These are phyloP conservation scores for Taphrina communis DNA, from an alignment of 1,139 yeast species.

Conservation along the genomic window DNA sequence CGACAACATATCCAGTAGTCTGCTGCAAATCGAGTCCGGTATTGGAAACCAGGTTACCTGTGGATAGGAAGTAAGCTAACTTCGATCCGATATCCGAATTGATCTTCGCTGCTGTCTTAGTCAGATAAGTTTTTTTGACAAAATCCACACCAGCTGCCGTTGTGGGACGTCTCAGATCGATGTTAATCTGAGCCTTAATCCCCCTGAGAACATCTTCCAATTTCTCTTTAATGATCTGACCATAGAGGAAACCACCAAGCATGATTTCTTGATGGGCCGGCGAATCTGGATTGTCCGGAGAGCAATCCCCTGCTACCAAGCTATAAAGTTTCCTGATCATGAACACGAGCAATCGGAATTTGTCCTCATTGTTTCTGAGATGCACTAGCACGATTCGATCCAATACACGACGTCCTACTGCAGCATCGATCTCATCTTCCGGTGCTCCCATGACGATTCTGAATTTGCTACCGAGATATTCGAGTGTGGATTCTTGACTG, in stretches of 20 bases:
- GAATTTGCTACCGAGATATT: slow-evolving; percentile 93
- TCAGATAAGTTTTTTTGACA: slow-evolving; percentile 79
- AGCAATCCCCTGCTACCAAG: slow-evolving; percentile 93
- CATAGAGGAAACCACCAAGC: slow-evolving; percentile 93
- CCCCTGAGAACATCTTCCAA: slow-evolving; percentile 86
- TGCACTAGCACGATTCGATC: slow-evolving; percentile 88
- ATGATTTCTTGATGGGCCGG: slow-evolving; percentile 98
- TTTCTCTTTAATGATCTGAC: slow-evolving; percentile 95
- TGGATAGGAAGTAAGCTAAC: slow-evolving; percentile 88
- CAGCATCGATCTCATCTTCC: slow-evolving; percentile 84
- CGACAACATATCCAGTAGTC: slow-evolving; percentile 97
- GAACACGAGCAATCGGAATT: slow-evolving; percentile 82
- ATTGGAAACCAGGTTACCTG: slow-evolving; percentile 96
- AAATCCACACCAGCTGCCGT: slow-evolving; percentile 78
- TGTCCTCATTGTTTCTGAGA: slow-evolving; percentile 71
- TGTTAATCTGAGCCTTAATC: slow-evolving; percentile 73
- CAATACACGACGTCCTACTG: slow-evolving; percentile 86
- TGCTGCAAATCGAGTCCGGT: slow-evolving; percentile 98
- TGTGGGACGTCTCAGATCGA: slow-evolving; percentile 69
- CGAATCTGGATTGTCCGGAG: slow-evolving; percentile 98
- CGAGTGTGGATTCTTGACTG: slow-evolving; percentile 84
- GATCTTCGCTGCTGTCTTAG: slow-evolving; percentile 75
- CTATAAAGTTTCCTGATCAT: slow-evolving; percentile 96
- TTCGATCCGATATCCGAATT: slow-evolving; percentile 95
- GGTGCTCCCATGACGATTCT: slow-evolving; percentile 90